Evolutionary conservation across 1,284 basidiomycete species (phyloP).

Genomic region (Fistulinella cinereoalba): DNA sequence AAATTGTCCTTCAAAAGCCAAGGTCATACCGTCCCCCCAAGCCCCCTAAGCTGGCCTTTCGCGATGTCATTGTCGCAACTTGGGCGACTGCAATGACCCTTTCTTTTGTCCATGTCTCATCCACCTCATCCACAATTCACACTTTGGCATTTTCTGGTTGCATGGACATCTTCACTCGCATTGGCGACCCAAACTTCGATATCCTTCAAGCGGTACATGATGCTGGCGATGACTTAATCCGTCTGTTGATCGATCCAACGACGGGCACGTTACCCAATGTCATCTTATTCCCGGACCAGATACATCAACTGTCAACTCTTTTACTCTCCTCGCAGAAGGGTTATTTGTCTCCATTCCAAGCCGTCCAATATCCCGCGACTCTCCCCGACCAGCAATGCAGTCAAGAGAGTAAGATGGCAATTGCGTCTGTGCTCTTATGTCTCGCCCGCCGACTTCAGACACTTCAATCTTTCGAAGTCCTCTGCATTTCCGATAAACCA

Average conservation of each 20-base stretch:
- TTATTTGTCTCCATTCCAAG: conserved; percentile 38
- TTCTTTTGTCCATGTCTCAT: conserved; percentile 21
- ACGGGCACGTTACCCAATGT: conserved; percentile 43
- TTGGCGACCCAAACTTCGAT: conserved; percentile 30
- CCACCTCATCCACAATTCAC: conserved; percentile 17
- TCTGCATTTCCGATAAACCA: conserved; percentile 32
- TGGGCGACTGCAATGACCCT: conserved; percentile 32
- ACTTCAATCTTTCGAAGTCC: conserved; percentile 19
- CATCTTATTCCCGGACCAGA: conserved; percentile 45
- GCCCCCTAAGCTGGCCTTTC: conserved; percentile 24
- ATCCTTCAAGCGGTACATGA: conserved; percentile 35
- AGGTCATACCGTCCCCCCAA: conserved; percentile 14
- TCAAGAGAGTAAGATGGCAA: conserved; percentile 39
- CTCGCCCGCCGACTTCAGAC: conserved; percentile 54
- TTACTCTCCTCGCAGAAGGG: conserved; percentile 40
- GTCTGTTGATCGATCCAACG: conserved; percentile 31
- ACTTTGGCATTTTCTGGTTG: conserved; percentile 18
- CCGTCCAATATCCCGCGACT: conserved; percentile 22
- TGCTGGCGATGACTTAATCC: conserved; percentile 35
- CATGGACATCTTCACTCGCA: conserved; percentile 20
- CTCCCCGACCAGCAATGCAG: conserved; percentile 17
- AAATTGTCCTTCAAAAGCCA: conserved; percentile 34
- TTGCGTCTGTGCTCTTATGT: conserved; percentile 52
- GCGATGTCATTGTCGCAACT: conserved; percentile 37
- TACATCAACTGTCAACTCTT: conserved; percentile 33